Evolutionary conservation across 371 early-diverging fungal genomes (phyloP).

Genomic region (Sporodiniella umbellata): DNA sequence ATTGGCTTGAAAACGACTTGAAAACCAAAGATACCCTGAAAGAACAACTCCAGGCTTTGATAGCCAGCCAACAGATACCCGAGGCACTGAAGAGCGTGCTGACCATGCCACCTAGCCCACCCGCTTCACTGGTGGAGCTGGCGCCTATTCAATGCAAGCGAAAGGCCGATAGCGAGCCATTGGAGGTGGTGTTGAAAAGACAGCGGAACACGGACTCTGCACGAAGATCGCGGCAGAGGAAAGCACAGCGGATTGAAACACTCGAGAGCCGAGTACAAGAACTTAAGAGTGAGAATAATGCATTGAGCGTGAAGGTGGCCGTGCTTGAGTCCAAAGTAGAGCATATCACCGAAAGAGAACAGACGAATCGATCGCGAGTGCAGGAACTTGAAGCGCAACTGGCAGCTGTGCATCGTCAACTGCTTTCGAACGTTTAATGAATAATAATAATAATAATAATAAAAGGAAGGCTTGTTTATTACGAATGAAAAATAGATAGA

Average conservation of each 20-base stretch:
- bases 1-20: conserved; percentile 36
- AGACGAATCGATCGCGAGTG: conserved; percentile 58
- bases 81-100: not conserved
- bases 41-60: too few species aligned
- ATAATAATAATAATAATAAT: too few species aligned
- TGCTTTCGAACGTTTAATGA: not conserved
- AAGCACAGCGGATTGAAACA: conserved; percentile 69
- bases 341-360: conserved; percentile 51
- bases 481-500: too few species aligned
- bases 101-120: not conserved
- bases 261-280: conserved; percentile 70
- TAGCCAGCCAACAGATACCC: not conserved
- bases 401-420: conserved; percentile 29
- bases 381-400: conserved; percentile 63
- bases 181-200: conserved; percentile 57
- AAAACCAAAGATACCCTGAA: not conserved
- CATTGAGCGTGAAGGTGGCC: conserved; percentile 56
- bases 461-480: too few species aligned
- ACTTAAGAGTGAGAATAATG: conserved; percentile 66
- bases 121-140: conserved; percentile 4
- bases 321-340: conserved; percentile 65
- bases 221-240: conserved; percentile 81
- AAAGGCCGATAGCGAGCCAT: not conserved
- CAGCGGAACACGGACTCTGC: conserved; percentile 90
- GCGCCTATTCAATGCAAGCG: not conserved